Evolutionary conservation across 1,139 yeast genomes (phyloP), one percentile per base, ranked within the genome.

Genomic region (Yamadazyma diddensiae): DNA sequence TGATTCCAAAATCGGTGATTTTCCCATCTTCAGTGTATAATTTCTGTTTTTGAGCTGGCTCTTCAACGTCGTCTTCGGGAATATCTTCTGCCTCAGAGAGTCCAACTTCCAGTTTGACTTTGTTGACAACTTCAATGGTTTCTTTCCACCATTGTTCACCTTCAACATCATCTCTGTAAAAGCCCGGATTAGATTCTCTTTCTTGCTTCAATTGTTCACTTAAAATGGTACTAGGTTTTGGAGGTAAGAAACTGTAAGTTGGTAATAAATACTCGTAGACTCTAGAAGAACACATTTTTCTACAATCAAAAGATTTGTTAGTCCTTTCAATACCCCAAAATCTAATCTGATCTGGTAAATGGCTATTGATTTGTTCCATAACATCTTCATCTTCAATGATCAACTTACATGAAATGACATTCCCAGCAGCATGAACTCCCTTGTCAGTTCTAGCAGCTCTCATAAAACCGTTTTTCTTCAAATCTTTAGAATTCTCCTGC

Each of bases 371-470:
- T 55, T 79, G 84, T 26, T 70, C 68, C 27, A 83, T 69, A 33
- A 90, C 73, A 35, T 84, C 82, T n/a, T 72, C 75, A 50, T 90
- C 97, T 54, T 90, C 97, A 37, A 90, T 75, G 49, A 90, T 88
- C 67, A 92, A 65, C 55, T 92, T 92, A 49, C 87, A 68, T 6
- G 95, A 84, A 27, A 94, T 78, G 19, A 92, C 88, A 54, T 92
- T 92, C 17, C 98, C 97, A 4, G 97, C 97, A 16, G 99, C 98
- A 59, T 92, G 99, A 11, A 92, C 99, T 41, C 98, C 99, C 59
- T 92, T 94, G 57, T 92, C 99, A 4, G 99, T 92, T 59, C 98
- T 73, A 3, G 98, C 98, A 28, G 97, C 95, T 50, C 99, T 76
- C 85, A 86, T 83, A 50, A 94, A 85, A 0, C 94, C 90, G 35